These are phyloP conservation scores for Plenodomus lindquistii DNA, from an alignment of 2,329 filamentous ascomycete species.

Conservation along the genomic window DNA sequence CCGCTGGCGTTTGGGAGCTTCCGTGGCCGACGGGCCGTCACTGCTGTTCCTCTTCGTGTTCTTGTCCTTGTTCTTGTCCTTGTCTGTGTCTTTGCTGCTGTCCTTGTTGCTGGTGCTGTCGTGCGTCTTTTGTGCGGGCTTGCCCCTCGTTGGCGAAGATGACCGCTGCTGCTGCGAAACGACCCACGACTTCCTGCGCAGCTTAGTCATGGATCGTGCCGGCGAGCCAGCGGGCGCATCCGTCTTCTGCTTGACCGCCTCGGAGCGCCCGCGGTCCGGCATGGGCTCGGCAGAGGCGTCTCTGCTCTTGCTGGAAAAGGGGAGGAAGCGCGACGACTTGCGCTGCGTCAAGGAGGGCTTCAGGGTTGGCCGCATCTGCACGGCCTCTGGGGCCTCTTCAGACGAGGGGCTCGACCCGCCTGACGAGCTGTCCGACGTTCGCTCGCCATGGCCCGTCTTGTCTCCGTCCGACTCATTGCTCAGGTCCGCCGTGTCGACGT, in stretches of 20 bases:
- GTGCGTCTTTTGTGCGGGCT: slow-evolving; percentile 21
- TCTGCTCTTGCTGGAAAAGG: slow-evolving; percentile 41
- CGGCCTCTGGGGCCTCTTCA: slow-evolving; percentile 37
- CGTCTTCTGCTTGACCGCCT: slow-evolving; percentile 24
- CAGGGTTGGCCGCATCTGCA: slow-evolving; percentile 34
- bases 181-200: slow-evolving; percentile 44
- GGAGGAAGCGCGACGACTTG: slow-evolving; percentile 41
- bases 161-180: slow-evolving; percentile 23
- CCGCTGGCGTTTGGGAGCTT: slow-evolving; percentile 32
- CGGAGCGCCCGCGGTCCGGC: slow-evolving; percentile 31
- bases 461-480: slow-evolving; percentile 39
- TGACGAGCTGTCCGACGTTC: slow-evolving; percentile 45
- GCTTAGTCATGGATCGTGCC: slow-evolving; percentile 36
- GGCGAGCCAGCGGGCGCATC: slow-evolving; percentile 33
- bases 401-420: slow-evolving; percentile 51
- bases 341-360: slow-evolving; percentile 37
- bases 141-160: slow-evolving; percentile 19
- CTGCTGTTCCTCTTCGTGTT: too few relatives aligned
- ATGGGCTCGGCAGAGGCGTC: slow-evolving; percentile 38
- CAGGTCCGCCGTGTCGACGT: slow-evolving; percentile 36
- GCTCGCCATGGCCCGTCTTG: slow-evolving; percentile 32
- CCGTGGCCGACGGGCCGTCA: slow-evolving; percentile 1
- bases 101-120: slow-evolving; percentile 2
- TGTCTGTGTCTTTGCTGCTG: slow-evolving; percentile 25
- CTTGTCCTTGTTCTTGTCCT: slow-evolving; percentile 23